Evolutionary conservation across 179 eudicot genomes (phyloP).

Genomic region (Sideroxylon spinosum): DNA sequence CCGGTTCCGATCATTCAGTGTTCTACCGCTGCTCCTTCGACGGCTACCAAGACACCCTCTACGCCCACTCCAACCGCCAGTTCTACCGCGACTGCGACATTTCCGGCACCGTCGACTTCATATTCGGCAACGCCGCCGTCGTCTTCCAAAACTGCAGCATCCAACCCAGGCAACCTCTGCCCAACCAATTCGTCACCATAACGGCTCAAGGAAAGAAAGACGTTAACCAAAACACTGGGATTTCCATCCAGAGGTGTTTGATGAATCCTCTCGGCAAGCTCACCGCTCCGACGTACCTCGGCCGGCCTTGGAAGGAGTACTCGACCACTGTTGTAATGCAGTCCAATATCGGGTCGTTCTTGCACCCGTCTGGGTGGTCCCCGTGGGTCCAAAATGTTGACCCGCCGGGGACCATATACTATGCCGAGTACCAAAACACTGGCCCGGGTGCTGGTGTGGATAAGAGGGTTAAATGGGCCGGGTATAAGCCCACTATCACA

Average conservation of each 20-base stretch:
- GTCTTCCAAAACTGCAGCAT: constrained; percentile 63
- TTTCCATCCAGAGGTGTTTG: constrained; percentile 49
- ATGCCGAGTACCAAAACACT: constrained; percentile 57
- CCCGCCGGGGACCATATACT: constrained; percentile 49
- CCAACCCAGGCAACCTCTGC: constrained; percentile 53
- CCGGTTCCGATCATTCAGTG: constrained; percentile 53
- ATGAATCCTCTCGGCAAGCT: constrained; percentile 33
- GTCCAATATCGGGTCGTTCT: constrained; percentile 32
- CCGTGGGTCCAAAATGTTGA: constrained; percentile 45
- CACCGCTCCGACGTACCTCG: constrained; percentile 50
- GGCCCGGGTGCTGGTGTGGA: constrained; percentile 50
- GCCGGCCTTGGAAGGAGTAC: constrained; percentile 66
- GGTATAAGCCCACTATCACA: constrained; percentile 38
- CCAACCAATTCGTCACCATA: constrained; percentile 55
- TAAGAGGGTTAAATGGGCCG: constrained; percentile 62
- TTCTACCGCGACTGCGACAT: constrained; percentile 64
- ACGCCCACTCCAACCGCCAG: constrained; percentile 71
- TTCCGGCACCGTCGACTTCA: constrained; percentile 70
- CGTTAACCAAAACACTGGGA: constrained; percentile 59
- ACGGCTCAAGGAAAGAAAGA: constrained; percentile 76
- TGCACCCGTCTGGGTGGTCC: constrained; percentile 47
- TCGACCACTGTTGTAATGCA: constrained; percentile 61
- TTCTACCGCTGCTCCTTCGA: constrained; percentile 53
- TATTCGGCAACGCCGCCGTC: constrained; percentile 64
- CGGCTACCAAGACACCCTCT: constrained; percentile 70